Evolutionary conservation across 73 alveolate species (phyloP), one percentile per base, ranked within the genome.

Genomic region (Blepharisma japonicum): DNA sequence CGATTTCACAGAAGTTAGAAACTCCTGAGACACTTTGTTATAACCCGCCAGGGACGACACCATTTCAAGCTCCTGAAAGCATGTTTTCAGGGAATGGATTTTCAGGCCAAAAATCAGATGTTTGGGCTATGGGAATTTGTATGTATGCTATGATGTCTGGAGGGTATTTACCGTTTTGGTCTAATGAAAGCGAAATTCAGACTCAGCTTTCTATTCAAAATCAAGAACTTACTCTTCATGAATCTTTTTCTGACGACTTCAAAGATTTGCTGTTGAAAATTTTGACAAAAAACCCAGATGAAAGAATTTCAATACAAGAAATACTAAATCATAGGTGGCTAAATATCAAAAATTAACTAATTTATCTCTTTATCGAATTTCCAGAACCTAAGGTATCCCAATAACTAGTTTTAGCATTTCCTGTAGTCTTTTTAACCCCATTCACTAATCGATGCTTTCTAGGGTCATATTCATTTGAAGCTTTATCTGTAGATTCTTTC

Each of bases 311-410:
- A 27, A 78, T 90, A 25, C 95, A 92, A 50, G 86, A 91, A 54
- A 88, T 91, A n/a, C 86, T 93, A 7, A 86, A 83, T 25, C 98
- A 93, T 83, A 87, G 89, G 14, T 93, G 98, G 98, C 88, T 93
- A 77, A 81, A 77, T 77, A 92, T 88, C 45, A 84, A 85, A 32
- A 32, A 32, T 32, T 32, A 32, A 32, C 42, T 32, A 61, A 61
- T 8, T 25, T 61, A 61, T 39, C 5, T 20, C 39, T 61, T 61
- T 61, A 61, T 14, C 49, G 11, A 14, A 14, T 45, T 70, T 39
- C 80, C 80, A 1, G 14, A 9, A 2, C 46, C 5, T 8, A 70
- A 11, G 42, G 25, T 70, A 25, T 70, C 80, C 80, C 80, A 70
- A 70, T 70, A 70, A 32, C 42, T 32, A 1, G 42, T 32, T 32